Percentiles rank a stretch among this genome's conserved stretches.
Conservation (phyloP, 805 yeast genomes). For the Metschnikowia hibisci region DNA sequence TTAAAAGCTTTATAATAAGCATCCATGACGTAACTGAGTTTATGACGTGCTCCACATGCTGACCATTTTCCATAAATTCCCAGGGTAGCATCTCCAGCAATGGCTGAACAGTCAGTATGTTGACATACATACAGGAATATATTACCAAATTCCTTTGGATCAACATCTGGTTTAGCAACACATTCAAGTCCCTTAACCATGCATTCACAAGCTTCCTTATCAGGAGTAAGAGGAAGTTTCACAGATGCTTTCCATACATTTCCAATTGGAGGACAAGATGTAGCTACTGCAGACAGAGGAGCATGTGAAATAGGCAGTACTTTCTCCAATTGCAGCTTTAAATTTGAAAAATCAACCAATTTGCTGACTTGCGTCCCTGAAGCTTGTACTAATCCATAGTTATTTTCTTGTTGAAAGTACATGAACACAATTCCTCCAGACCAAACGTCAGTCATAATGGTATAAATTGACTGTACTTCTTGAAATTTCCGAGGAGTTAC, state of each 20-base stretch:
- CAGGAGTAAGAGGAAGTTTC: slow-evolving; percentile 43
- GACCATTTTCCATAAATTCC: slow-evolving; percentile 43
- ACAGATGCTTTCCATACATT: slow-evolving; percentile 37
- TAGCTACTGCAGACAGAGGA: slow-evolving; percentile 24
- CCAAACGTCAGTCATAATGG: slow-evolving; percentile 77
- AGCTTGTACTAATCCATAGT: slow-evolving; percentile 68
- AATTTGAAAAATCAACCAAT: slow-evolving; percentile 55
- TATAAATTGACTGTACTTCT: slow-evolving; percentile 64
- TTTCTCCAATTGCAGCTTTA: slow-evolving; percentile 38
- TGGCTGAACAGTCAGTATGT: slow-evolving; percentile 34
- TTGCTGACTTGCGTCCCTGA: slow-evolving; percentile 50
- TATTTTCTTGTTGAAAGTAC: slow-evolving; percentile 74
- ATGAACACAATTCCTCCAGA: slow-evolving; percentile 87
- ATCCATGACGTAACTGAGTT: slow-evolving; percentile 38
- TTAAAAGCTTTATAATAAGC: slow-evolving; percentile 42
- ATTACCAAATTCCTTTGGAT: slow-evolving; percentile 29
- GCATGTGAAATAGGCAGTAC: slow-evolving; percentile 42
- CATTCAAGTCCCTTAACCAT: slow-evolving; percentile 32
- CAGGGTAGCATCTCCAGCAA: slow-evolving; percentile 34
- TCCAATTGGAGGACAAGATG: slow-evolving; percentile 35
- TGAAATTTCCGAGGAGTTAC: slow-evolving; percentile 68
- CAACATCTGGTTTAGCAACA: slow-evolving; percentile 30
- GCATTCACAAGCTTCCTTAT: slow-evolving; percentile 34
- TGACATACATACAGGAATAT: slow-evolving; percentile 35
- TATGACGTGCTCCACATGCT: slow-evolving; percentile 32